These are phyloP conservation scores for Castanopsis chinensis DNA, from an alignment of 306 rosid species.

Conservation along the genomic window DNA sequence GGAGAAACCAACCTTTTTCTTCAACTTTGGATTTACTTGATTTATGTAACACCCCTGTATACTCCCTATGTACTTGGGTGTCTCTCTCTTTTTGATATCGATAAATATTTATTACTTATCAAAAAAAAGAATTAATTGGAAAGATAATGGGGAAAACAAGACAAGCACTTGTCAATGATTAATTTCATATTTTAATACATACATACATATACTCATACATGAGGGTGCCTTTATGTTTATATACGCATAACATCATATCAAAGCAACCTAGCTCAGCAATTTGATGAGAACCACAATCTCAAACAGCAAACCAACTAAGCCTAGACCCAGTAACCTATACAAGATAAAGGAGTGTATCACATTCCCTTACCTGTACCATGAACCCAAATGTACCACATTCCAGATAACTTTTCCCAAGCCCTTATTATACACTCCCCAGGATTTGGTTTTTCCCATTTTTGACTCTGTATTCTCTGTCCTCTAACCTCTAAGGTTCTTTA, in stretches of 20 bases:
- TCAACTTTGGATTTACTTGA: too few relatives aligned
- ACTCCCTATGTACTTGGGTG: too few relatives aligned
- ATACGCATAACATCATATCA: neutral
- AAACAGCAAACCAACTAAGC: neutral
- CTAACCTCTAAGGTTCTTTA: neutral
- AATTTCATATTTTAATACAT: neutral
- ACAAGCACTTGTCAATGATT: neutral
- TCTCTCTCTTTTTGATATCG: too few relatives aligned
- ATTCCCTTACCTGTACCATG: neutral
- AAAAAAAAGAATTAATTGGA: neutral
- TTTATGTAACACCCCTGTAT: too few relatives aligned
- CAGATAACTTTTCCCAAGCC: neutral
- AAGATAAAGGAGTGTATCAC: neutral
- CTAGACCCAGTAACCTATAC: neutral
- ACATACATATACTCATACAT: neutral
- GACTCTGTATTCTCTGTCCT: neutral
- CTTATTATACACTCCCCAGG: neutral
- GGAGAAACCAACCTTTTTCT: too few relatives aligned
- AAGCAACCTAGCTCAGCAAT: neutral
- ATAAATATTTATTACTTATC: too few relatives aligned
- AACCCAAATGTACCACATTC: neutral
- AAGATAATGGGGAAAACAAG: neutral
- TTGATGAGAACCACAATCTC: neutral
- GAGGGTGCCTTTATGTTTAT: neutral
- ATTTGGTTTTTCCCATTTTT: neutral